Base-by-base conservation (phyloP, 495 filamentous ascomycete species). In the Xylaria sp. region DNA sequence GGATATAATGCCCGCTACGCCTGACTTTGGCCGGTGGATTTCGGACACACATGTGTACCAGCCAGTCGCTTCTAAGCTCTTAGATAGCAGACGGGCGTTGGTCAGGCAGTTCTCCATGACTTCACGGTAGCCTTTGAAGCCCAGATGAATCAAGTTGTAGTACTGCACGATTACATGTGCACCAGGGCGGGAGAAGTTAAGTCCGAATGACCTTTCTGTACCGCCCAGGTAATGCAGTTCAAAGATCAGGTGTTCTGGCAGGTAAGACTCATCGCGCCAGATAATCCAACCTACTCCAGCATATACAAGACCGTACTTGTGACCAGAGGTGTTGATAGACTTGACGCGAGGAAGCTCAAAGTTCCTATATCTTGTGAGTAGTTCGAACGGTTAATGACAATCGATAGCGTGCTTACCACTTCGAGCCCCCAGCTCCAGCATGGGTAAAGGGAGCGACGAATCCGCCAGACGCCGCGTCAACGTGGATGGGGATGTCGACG, bases 191-290 rank as follows among this genome's bases (percentile, higher is more conserved):
- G 89, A 91, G 79, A 94, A 94, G 81, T 93, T 94, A 37, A 93
- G 87, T 0, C 90, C 92, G 79, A 87, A 94, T 0, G 89, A 91
- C 72, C 91, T 84, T 76, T 93, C 91, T 1, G 89, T 92, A 26
- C 92, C 92, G 43, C 91, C 91, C 3, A 93, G 86, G 71, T 94
- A 94, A 75, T 92, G 89, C 11, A 93, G 83, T 73, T 93, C 89
- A 75, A 93, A 93, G 73, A 93, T 84, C 9, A 93, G 83, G 67
- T 92, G 84, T 72, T 89, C 86, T n/a, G 92, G 90, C 26, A 94
- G 86, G 71, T 83, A 89, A 19, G 86, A 80, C 73, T 91, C 85
- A 75, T 91, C 89, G 31, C 92, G 86, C 90, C 90, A 93, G 74
- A 93, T 85, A 48, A 92, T 89, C 91, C 91, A 94, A 6, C 91